Evolutionary conservation across 306 rosid genomes (phyloP).

Genomic region (Acacia confusa): DNA sequence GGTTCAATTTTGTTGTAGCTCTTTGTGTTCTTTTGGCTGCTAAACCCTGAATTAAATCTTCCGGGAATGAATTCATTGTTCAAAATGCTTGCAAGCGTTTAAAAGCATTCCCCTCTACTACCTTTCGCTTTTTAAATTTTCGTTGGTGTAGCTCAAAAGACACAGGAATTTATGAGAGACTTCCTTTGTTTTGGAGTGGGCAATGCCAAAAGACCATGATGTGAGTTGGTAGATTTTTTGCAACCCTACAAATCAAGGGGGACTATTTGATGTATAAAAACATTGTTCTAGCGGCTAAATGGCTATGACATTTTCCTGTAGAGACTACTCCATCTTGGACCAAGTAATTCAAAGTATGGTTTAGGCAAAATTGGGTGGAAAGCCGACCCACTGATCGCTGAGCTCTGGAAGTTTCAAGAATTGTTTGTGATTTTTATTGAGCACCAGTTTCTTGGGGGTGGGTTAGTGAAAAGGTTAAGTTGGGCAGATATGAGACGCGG

Average conservation of each 20-base stretch:
- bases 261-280: constrained; percentile 6
- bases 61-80: constrained; percentile 18
- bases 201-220: background rate
- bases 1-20: background rate
- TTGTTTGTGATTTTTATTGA: background rate
- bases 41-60: background rate
- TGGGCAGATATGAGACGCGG: background rate
- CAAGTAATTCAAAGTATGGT: constrained; percentile 10
- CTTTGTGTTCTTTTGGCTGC: background rate
- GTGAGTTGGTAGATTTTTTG: constrained; percentile 5
- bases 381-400: background rate
- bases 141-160: constrained; percentile 11
- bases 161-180: background rate
- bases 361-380: background rate
- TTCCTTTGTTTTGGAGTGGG: background rate
- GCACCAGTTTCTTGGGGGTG: background rate
- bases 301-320: constrained; percentile 1
- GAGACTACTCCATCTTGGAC: background rate
- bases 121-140: background rate
- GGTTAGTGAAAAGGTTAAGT: background rate
- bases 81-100: constrained; percentile 4
- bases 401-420: background rate
- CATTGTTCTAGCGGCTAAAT: background rate
- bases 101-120: constrained; percentile 16
- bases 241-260: constrained; percentile 16